Evolutionary conservation across 2,329 filamentous ascomycete species (phyloP), one percentile per base, ranked within the genome.

Genomic region (Aspergillus hortae): DNA sequence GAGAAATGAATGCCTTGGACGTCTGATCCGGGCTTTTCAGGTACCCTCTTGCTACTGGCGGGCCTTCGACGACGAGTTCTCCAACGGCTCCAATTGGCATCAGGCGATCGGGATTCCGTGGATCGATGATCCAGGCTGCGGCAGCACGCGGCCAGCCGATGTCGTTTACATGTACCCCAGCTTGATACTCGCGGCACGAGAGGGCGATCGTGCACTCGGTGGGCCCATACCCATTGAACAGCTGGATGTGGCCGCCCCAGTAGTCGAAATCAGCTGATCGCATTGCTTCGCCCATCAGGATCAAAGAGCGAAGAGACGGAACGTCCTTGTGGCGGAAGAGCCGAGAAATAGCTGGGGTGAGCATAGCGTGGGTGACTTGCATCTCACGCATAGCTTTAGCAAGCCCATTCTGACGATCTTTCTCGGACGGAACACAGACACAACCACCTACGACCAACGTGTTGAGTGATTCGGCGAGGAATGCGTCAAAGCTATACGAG

Each of bases 401-500:
- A 23, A 23, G 23, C 23, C 23, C 23, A 23, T 23, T 23, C 23
- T 23, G 23, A 6, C 23, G 23, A 23, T 23, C 23, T 23, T 51
- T 21, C 6, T 53, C 51, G 3, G 45, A 45, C 46, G 55, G 54
- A 27, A 61, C 48, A 32, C 57, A 54, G 14, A 61, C 23, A 17
- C 55, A 56, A 10, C 46, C 57, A 9, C 57, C 57, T 7, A 19
- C 17, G 3, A 54, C 48, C 27, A 60, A 30, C 1, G 56, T 52
- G 10, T 27, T 47, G 4, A 58, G 30, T n/a, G 25, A 44, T 6
- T 58, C 56, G 4, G 23, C 23, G 23, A 54, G 14, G 47, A 59
- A 44, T 40, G 40, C 44, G 43, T 65, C 64, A 41, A 67, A 67
- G 3, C 51, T 55, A 38, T 65, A 67, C 30, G 47, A 67, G 1